Conservation (phyloP, 2,329 filamentous ascomycete species). For the Aspergillus alliaceus region DNA sequence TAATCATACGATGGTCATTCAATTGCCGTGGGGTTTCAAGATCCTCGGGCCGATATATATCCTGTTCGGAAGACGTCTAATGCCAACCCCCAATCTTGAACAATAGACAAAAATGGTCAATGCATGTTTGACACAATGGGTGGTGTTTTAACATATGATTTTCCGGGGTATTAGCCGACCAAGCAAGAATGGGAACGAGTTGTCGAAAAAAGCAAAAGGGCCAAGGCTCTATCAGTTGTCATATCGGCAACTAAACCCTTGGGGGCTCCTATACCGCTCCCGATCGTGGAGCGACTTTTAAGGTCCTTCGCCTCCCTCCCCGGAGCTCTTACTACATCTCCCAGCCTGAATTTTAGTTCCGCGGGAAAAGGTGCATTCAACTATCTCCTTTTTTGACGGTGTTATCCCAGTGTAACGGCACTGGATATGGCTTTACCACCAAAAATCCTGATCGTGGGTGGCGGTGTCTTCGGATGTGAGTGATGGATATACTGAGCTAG, state of each 20-base stretch:
- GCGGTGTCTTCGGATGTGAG: slow-evolving; percentile 46
- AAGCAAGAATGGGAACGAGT: too few species aligned
- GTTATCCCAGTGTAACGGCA: not conserved
- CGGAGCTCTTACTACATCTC: not conserved
- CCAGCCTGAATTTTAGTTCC: not conserved
- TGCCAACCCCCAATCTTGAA: not conserved
- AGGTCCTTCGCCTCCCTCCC: not conserved
- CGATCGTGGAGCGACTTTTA: not conserved
- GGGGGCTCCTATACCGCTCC: not conserved
- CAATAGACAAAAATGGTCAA: not conserved
- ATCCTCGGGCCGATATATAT: slow-evolving; percentile 1
- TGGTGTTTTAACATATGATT: not conserved
- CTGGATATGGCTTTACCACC: slow-evolving; percentile 31
- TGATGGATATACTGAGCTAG: slow-evolving; percentile 12
- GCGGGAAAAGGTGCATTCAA: not conserved
- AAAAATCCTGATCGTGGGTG: slow-evolving; percentile 43
- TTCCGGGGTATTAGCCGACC: not conserved
- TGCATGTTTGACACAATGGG: not conserved
- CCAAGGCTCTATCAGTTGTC: not conserved
- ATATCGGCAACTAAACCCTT: not conserved
- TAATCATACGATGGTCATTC: not conserved
- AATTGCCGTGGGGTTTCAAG: not conserved
- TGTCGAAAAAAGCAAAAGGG: not conserved
- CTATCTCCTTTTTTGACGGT: not conserved
- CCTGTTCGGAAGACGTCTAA: not conserved